Percentiles rank a stretch among this genome's conserved stretches.
Conservation (phyloP, 1,284 basidiomycete genomes). For the Ustilago lituana region DNA sequence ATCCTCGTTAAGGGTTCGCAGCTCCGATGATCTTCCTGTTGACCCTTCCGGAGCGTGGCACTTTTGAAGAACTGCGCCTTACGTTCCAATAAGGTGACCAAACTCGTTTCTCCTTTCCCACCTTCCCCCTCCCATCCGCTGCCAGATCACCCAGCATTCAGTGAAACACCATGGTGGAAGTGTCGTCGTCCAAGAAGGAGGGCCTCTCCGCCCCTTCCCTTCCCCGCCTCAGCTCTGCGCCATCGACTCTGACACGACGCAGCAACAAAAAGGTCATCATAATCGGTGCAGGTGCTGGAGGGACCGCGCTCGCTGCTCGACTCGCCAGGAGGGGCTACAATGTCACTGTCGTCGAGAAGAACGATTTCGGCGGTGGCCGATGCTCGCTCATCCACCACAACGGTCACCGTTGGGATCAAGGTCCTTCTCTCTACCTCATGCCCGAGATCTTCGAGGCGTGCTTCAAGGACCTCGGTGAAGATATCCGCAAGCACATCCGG, state of each 20-base stretch:
- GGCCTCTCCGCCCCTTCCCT: slow-evolving; percentile 22
- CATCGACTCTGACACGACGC: slow-evolving; percentile 3
- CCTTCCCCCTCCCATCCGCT: too few relatives aligned
- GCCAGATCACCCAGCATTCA: too few relatives aligned
- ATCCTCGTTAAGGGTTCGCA: too few relatives aligned
- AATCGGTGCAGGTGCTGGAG: slow-evolving; percentile 70
- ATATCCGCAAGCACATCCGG: slow-evolving; percentile 69
- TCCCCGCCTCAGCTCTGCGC: slow-evolving; percentile 14
- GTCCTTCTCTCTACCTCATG: slow-evolving; percentile 70
- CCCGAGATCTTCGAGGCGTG: slow-evolving; percentile 70
- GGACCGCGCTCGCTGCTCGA: slow-evolving; percentile 70
- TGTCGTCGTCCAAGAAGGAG: background rate
- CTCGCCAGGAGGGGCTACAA: slow-evolving; percentile 69
- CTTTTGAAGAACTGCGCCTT: too few relatives aligned
- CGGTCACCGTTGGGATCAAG: slow-evolving; percentile 69
- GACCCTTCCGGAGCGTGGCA: too few relatives aligned
- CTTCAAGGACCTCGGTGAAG: slow-evolving; percentile 70
- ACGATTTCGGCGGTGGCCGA: slow-evolving; percentile 69
- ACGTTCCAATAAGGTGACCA: too few relatives aligned
- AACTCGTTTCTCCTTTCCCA: too few relatives aligned
- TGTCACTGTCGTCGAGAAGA: slow-evolving; percentile 69
- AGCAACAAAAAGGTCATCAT: slow-evolving; percentile 57
- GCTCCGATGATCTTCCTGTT: too few relatives aligned
- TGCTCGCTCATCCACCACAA: slow-evolving; percentile 71
- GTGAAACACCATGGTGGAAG: too few relatives aligned